Conservation (phyloP, 495 filamentous ascomycete genomes). For the Parachaetomium inaequale region DNA sequence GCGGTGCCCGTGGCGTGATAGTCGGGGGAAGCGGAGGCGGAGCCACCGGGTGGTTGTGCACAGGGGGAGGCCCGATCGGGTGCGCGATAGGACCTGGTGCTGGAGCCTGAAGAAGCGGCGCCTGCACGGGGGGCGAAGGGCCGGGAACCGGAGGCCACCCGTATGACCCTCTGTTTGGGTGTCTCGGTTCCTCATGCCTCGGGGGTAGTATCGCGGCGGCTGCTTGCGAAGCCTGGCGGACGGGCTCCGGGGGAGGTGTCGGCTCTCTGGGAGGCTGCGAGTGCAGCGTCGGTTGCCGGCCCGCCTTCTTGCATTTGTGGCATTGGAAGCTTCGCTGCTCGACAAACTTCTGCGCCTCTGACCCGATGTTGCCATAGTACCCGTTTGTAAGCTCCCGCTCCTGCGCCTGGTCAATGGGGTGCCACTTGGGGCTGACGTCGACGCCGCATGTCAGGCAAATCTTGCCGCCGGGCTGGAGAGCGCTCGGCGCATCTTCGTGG, state of each 20-base stretch:
- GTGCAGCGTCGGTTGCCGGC: slow-evolving; percentile 36
- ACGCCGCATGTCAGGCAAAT: slow-evolving; percentile 56
- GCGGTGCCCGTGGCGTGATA: slow-evolving; percentile 29
- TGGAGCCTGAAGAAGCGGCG: slow-evolving; percentile 29
- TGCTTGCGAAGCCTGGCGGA: slow-evolving; percentile 33
- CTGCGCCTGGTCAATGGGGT: slow-evolving; percentile 43
- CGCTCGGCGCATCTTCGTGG: slow-evolving; percentile 18
- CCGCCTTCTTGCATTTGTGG: slow-evolving; percentile 52
- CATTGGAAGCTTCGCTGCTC: slow-evolving; percentile 53
- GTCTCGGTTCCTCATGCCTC: slow-evolving; percentile 36
- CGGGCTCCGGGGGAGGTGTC: slow-evolving; percentile 35
- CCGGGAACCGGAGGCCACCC: slow-evolving; percentile 20
- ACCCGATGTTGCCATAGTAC: slow-evolving; percentile 36
- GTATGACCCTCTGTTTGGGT: slow-evolving; percentile 17
- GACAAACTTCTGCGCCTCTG: slow-evolving; percentile 45
- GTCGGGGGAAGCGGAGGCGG: slow-evolving; percentile 28
- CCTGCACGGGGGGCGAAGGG: slow-evolving; percentile 16
- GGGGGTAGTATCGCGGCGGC: slow-evolving; percentile 46
- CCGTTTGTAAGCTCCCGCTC: slow-evolving; percentile 44
- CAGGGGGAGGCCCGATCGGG: slow-evolving; percentile 37
- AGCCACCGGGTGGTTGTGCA: slow-evolving; percentile 31
- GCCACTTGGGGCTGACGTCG: slow-evolving; percentile 61
- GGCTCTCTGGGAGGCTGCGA: slow-evolving; percentile 29
- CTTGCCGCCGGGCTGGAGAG: slow-evolving; percentile 37
- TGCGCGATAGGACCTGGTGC: slow-evolving; percentile 42